These are phyloP conservation scores for Dentiscutata heterogama DNA, from an alignment of 371 early-diverging fungal species.

Conservation along the genomic window DNA sequence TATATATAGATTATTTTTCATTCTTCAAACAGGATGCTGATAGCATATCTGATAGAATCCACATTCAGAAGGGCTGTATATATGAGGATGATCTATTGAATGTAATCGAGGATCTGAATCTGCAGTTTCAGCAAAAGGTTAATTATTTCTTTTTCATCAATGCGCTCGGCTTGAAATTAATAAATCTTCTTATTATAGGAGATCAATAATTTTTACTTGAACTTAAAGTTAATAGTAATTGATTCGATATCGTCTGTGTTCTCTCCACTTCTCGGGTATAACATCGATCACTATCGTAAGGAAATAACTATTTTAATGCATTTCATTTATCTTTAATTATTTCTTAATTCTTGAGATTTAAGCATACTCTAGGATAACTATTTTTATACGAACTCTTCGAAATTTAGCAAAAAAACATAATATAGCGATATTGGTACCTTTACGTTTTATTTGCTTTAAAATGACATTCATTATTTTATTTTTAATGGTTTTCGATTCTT, in stretches of 20 bases:
- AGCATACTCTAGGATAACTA: constrained; percentile 27
- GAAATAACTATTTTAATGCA: background rate
- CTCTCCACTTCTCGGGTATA: constrained; percentile 22
- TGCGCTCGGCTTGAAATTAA: no score
- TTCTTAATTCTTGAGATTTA: background rate
- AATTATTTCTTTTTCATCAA: background rate
- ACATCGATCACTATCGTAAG: background rate
- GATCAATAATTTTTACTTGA: constrained; percentile 1
- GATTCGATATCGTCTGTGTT: constrained; percentile 29
- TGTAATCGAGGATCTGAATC: constrained; percentile 19
- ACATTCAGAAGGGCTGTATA: background rate
- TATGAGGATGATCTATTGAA: background rate
- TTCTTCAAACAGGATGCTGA: background rate
- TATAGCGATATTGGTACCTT: constrained; percentile 28
- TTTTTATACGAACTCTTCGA: constrained; percentile 25
- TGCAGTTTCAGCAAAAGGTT: constrained; percentile 7
- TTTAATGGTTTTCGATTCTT: background rate
- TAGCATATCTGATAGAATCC: background rate
- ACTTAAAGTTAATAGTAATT: constrained; percentile 37
- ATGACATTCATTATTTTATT: background rate
- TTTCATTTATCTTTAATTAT: background rate
- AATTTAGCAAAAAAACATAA: constrained; percentile 29
- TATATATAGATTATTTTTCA: background rate
- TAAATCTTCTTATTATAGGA: background rate
- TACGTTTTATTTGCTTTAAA: background rate